Conservation (phyloP, 495 filamentous ascomycete genomes). For the Penicillium tannophilum region DNA sequence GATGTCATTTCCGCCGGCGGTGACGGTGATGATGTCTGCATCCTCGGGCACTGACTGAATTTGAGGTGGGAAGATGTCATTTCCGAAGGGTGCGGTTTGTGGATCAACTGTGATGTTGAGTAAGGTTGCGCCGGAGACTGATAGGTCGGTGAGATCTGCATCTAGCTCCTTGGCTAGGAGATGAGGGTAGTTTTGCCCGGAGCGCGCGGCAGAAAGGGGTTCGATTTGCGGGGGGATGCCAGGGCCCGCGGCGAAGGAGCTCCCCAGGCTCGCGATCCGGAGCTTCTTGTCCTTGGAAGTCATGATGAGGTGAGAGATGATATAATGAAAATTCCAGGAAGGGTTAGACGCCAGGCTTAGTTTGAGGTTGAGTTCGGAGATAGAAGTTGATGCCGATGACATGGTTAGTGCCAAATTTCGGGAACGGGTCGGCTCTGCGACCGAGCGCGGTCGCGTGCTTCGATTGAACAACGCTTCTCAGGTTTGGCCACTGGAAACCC, state of each 20-base stretch:
- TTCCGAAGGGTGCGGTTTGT: constrained; percentile 26
- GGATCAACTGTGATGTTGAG: constrained; percentile 41
- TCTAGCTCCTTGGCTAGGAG: constrained; percentile 35
- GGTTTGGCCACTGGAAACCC: too few relatives aligned
- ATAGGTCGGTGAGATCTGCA: constrained; percentile 42
- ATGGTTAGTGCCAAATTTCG: background rate
- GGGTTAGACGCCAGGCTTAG: background rate
- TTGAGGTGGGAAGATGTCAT: constrained; percentile 38
- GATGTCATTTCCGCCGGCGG: constrained; percentile 49
- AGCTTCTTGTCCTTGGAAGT: constrained; percentile 7
- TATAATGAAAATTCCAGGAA: background rate
- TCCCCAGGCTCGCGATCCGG: constrained; percentile 25
- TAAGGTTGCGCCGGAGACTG: constrained; percentile 46
- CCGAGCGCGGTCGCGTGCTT: background rate
- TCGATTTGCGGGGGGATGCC: constrained; percentile 39
- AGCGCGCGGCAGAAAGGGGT: constrained; percentile 34
- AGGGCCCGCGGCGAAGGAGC: constrained; percentile 51
- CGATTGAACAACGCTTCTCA: too few relatives aligned
- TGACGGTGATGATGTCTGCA: constrained; percentile 42
- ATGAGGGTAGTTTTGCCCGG: constrained; percentile 44
- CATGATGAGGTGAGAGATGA: background rate
- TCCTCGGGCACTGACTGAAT: constrained; percentile 35
- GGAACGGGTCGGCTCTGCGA: too few relatives aligned
- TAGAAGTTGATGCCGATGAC: background rate
- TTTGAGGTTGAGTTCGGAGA: background rate